phyloP scores from a whole-genome alignment of 2,329 filamentous ascomycete species.

The Drechslera avenae region DNA sequence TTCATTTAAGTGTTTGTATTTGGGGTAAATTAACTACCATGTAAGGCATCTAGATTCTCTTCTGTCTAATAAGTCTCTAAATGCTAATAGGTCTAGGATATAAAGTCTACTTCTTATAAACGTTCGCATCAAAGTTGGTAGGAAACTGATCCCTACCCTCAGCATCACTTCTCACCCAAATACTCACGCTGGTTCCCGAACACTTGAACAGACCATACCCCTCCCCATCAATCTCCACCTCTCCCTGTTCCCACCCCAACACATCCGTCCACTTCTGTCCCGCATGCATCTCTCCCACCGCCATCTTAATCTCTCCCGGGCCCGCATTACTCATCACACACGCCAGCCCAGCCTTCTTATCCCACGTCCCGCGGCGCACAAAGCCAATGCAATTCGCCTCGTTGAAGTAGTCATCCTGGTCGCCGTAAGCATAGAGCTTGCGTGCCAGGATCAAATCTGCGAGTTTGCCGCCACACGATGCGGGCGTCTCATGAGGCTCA shows the following conservation, averaged over 20 bases:
- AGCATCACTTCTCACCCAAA: slow-evolving; percentile 65
- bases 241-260: slow-evolving; percentile 58
- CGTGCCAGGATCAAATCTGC: slow-evolving; percentile 66
- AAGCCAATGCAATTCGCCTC: slow-evolving; percentile 66
- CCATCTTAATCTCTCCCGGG: slow-evolving; percentile 62
- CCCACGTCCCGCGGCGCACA: slow-evolving; percentile 59
- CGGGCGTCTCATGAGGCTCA: slow-evolving; percentile 59
- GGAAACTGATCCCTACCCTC: slow-evolving; percentile 51
- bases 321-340: slow-evolving; percentile 59
- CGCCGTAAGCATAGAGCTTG: slow-evolving; percentile 69
- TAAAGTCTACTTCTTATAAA: slow-evolving; percentile 31
- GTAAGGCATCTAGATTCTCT: not conserved
- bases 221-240: slow-evolving; percentile 63
- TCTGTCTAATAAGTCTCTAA: too few species aligned
- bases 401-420: slow-evolving; percentile 68
- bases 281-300: slow-evolving; percentile 62
- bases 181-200: slow-evolving; percentile 58
- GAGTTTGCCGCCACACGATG: slow-evolving; percentile 59
- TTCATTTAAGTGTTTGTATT: too few species aligned
- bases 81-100: too few species aligned
- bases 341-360: slow-evolving; percentile 54
- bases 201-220: slow-evolving; percentile 64
- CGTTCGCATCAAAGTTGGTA: slow-evolving; percentile 42
- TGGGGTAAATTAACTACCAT: too few species aligned
- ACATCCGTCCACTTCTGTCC: slow-evolving; percentile 70